Conservation (phyloP, 2,329 filamentous ascomycete species). For the Septoria linicola region DNA sequence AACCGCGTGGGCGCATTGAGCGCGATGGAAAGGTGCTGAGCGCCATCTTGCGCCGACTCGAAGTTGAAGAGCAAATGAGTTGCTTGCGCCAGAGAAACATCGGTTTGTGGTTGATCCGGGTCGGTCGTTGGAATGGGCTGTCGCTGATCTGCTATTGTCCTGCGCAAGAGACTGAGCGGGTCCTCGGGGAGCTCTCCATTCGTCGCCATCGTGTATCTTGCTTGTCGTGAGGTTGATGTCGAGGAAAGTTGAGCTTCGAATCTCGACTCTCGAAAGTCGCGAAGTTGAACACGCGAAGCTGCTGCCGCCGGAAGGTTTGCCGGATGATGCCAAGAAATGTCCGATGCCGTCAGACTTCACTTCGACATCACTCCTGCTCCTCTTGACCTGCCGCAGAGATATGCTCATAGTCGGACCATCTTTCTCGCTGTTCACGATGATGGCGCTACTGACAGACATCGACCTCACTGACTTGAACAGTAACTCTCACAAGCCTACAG, state of each 20-base stretch:
- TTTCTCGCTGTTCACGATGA: too few species aligned
- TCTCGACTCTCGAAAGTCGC: background rate
- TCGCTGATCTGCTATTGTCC: constrained; percentile 70
- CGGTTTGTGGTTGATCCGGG: constrained; percentile 61
- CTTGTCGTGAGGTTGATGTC: background rate
- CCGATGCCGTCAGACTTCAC: background rate
- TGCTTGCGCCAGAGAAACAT: constrained; percentile 68
- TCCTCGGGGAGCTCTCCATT: constrained; percentile 52
- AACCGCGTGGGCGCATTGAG: constrained; percentile 74
- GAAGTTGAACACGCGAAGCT: constrained; percentile 7
- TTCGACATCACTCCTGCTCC: too few species aligned
- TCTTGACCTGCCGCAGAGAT: too few species aligned
- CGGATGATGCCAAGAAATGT: background rate
- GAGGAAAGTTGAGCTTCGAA: background rate
- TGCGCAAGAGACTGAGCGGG: constrained; percentile 78
- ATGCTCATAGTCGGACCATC: too few species aligned
- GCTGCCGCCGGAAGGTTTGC: background rate
- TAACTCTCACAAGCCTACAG: too few species aligned
- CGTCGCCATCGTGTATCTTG: constrained; percentile 7
- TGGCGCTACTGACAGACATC: too few species aligned
- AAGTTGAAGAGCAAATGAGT: constrained; percentile 56
- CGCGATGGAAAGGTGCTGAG: constrained; percentile 56
- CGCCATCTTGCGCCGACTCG: constrained; percentile 29
- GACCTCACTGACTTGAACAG: too few species aligned
- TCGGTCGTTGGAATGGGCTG: constrained; percentile 73